Base-by-base conservation (phyloP, 2,329 filamentous ascomycete genomes). In the Alternaria novae-zelandiae region DNA sequence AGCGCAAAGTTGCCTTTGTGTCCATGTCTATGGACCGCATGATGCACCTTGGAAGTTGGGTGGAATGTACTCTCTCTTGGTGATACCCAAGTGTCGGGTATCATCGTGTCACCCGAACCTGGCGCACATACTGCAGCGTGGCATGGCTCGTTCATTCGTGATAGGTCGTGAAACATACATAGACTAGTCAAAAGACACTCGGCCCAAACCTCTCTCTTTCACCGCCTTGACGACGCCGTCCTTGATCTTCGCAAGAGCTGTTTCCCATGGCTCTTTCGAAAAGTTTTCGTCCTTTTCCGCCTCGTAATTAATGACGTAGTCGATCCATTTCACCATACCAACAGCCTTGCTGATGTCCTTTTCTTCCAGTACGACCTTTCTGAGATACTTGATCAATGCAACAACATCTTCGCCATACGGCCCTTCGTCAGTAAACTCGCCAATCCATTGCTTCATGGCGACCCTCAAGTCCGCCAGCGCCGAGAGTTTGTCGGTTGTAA, bases 381-480 rank as follows among this genome's bases (percentile, higher is more conserved):
- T 83, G 28, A 98, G 79, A 78, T 97, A 98, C 72, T 84, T 86
- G 57, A 86, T 87, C 64, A 98, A 83, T 41, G 94, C 89, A 44
- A 85, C 86, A 0, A 95, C 90, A 79, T 99, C 96, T 61, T 91
- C 89, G 0, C 81, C 81, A 78, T 96, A 94, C 2, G 96, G 96
- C 0, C 92, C 93, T 4, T 94, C 90, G 6, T 84, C 84, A 36
- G 79, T 82, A 64, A 95, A 97, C 64, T 90, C 89, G 3, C 82
- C 76, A 67, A 93, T 86, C 96, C 96, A 99, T 5, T 88, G 88
- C 58, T 84, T 87, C 13, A 97, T 82, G 74, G 93, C 93, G 41
- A 88, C 85, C 47, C 94, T 87, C 57, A 98, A 83, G 68, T 97
- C 91, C 0, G 83, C 77, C 7, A 89, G 70, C 5, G 77, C 76